phyloP scores from a whole-genome alignment of 305 asterid species.

The Andrographis paniculata region DNA sequence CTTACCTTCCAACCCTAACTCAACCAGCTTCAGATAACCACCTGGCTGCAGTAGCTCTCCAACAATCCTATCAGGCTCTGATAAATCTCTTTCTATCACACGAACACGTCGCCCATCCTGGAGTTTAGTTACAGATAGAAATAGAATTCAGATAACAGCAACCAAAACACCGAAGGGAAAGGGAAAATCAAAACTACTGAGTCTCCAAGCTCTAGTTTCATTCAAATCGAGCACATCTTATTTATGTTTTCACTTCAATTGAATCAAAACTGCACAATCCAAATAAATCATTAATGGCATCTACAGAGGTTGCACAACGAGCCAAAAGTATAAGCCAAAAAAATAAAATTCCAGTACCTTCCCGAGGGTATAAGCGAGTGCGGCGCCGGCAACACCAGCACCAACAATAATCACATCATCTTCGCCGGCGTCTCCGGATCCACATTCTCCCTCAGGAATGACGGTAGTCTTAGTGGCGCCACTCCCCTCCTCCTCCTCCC shows the following conservation, averaged over 20 bases:
- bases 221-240: too few species aligned
- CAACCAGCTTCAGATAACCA: constrained; percentile 79
- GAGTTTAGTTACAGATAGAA: constrained; percentile 14
- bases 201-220: too few species aligned
- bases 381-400: constrained; percentile 95
- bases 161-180: background rate
- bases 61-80: constrained; percentile 78
- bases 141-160: background rate
- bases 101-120: constrained; percentile 77
- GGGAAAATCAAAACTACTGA: too few species aligned
- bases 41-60: constrained; percentile 95
- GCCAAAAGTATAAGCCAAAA: too few species aligned
- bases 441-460: constrained; percentile 32
- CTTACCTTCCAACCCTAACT: constrained; percentile 77
- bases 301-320: too few species aligned
- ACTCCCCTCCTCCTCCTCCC: constrained; percentile 6
- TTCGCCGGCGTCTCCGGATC: constrained; percentile 32
- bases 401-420: constrained; percentile 65
- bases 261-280: too few species aligned
- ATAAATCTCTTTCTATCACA: constrained; percentile 79
- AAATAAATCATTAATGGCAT: too few species aligned
- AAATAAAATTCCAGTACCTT: too few species aligned
- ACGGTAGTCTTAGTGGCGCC: constrained; percentile 29
- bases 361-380: constrained; percentile 92
- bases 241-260: too few species aligned